Evolutionary conservation across 768 basidiomycete genomes (phyloP).

Genomic region (Podaxis sp.): DNA sequence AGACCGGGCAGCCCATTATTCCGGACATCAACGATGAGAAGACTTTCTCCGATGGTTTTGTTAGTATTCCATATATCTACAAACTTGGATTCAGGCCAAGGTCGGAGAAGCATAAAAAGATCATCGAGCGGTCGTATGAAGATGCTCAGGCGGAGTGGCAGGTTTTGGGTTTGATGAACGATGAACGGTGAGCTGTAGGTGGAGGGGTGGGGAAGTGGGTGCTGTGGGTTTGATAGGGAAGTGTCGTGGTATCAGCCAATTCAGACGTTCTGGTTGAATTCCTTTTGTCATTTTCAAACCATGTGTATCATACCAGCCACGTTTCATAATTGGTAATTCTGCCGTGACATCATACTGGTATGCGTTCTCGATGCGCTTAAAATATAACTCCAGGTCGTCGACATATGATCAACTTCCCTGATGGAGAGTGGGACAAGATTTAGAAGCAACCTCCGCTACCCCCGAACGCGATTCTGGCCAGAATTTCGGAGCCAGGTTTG

Average conservation of each 20-base stretch:
- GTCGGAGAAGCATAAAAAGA: slow-evolving; percentile 9
- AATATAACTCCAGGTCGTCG: too few relatives aligned
- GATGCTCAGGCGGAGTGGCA: slow-evolving; percentile 12
- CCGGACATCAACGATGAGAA: slow-evolving; percentile 14
- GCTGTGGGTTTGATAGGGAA: not conserved
- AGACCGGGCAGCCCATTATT: slow-evolving; percentile 10
- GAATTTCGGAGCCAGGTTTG: too few relatives aligned
- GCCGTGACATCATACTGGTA: too few relatives aligned
- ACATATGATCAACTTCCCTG: too few relatives aligned
- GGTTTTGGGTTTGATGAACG: slow-evolving; percentile 8
- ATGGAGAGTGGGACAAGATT: too few relatives aligned
- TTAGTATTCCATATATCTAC: slow-evolving; percentile 12
- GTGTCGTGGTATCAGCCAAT: not conserved
- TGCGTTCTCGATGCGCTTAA: too few relatives aligned
- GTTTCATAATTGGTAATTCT: too few relatives aligned
- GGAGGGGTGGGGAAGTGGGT: not conserved
- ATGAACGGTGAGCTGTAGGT: slow-evolving; percentile 4
- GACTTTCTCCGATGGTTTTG: slow-evolving; percentile 13
- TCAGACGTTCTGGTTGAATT: not conserved
- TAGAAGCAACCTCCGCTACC: too few relatives aligned
- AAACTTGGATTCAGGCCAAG: slow-evolving; percentile 12
- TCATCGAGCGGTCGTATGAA: slow-evolving; percentile 13
- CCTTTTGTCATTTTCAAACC: too few relatives aligned
- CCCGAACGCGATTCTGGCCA: too few relatives aligned
- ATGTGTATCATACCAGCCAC: too few relatives aligned